A percentile compares a stretch with the other conserved stretches of the same genome.
These are phyloP conservation scores for Hypoxylon sp. DNA, from an alignment of 2,329 filamentous ascomycete genomes.

Conservation along the genomic window DNA sequence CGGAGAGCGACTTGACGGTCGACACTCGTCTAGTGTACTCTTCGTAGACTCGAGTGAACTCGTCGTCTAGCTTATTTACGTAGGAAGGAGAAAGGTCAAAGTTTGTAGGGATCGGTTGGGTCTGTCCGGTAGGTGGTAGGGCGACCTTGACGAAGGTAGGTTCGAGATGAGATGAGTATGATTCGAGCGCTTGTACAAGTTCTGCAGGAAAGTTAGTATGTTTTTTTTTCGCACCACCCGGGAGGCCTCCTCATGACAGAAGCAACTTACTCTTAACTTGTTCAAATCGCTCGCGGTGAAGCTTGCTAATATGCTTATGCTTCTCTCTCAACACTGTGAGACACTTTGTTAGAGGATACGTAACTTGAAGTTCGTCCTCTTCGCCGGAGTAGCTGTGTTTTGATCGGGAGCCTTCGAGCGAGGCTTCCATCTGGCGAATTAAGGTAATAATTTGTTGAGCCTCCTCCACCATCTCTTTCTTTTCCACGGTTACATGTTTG, in stretches of 20 bases:
- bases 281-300: conserved; percentile 91
- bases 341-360: conserved; percentile 83
- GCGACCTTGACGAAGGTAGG: conserved; percentile 84
- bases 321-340: conserved; percentile 85
- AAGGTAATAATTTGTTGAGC: conserved; percentile 83
- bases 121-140: conserved; percentile 82
- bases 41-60: conserved; percentile 95
- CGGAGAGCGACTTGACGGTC: conserved; percentile 76
- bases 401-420: conserved; percentile 78
- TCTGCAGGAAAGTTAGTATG: conserved; percentile 59
- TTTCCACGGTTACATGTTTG: conserved; percentile 83
- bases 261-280: conserved; percentile 85
- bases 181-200: conserved; percentile 91
- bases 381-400: conserved; percentile 67
- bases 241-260: too few relatives aligned
- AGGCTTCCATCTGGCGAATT: conserved; percentile 93
- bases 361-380: conserved; percentile 77
- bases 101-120: conserved; percentile 77
- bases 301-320: conserved; percentile 77
- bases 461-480: conserved; percentile 89
- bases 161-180: conserved; percentile 96
- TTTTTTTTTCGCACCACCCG: background rate
- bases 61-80: conserved; percentile 83
- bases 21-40: conserved; percentile 88
- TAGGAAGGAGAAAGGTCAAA: conserved; percentile 95